phyloP scores from a whole-genome alignment of 345 rosid genomes.

The Eucalyptus regnans region DNA sequence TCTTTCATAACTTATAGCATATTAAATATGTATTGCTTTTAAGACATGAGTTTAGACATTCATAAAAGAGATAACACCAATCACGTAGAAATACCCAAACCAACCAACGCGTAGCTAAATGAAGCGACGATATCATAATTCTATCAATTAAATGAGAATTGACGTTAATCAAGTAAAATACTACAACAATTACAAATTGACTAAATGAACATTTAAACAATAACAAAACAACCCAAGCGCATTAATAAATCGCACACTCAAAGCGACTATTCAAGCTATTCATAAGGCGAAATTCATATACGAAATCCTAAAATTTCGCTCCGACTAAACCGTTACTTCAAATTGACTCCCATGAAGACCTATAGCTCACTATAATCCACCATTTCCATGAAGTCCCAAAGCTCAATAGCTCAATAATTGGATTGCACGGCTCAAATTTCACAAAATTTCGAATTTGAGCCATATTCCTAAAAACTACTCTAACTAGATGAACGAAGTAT shows the following conservation, averaged over 20 bases:
- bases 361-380: neutral
- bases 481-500: too few species aligned
- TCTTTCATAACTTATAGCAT: neutral
- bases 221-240: neutral
- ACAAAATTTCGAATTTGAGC: neutral
- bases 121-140: neutral
- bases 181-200: too few species aligned
- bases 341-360: neutral
- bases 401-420: neutral
- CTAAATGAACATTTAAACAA: rapidly evolving
- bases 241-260: neutral
- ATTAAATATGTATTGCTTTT: neutral
- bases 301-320: neutral
- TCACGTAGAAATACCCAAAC: too few species aligned
- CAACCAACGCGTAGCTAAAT: neutral
- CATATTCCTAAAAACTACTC: neutral
- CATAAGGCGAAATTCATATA: too few species aligned
- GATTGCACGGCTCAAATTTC: neutral
- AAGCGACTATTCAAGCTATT: neutral
- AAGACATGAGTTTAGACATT: neutral
- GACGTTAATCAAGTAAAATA: too few species aligned
- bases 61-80: neutral
- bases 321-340: neutral
- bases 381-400: neutral
- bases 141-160: neutral